Percentiles rank a stretch among this genome's conserved stretches.
Conservation (phyloP, 306 rosid species). For the Casuarina equisetifolia region DNA sequence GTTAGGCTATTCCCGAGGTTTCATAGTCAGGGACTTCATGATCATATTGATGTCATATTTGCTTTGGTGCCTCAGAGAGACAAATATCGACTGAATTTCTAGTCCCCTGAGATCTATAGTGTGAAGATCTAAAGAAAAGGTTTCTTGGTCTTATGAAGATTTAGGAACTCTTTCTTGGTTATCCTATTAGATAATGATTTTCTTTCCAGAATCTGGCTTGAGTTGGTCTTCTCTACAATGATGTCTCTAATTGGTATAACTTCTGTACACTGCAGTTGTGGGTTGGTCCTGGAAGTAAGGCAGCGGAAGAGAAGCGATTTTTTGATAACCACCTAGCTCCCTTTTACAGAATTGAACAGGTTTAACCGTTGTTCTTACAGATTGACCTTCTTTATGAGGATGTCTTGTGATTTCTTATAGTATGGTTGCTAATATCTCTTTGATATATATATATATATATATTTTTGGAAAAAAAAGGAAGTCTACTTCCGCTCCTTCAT, state of each 20-base stretch:
- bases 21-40: neutral
- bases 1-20: neutral
- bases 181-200: neutral
- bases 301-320: slow-evolving; percentile 85
- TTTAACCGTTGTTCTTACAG: slow-evolving; percentile 11
- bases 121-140: no score
- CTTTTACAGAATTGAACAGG: slow-evolving; percentile 97
- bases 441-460: no score
- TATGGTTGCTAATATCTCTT: slow-evolving; percentile 7
- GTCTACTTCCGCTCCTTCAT: no score
- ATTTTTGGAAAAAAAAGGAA: no score
- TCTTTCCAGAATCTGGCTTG: slow-evolving; percentile 15
- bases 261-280: slow-evolving; percentile 66
- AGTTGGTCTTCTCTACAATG: slow-evolving; percentile 16
- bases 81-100: neutral
- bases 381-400: slow-evolving; percentile 9
- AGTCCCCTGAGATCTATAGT: neutral
- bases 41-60: neutral
- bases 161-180: neutral
- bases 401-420: neutral
- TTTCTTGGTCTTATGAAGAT: neutral
- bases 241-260: slow-evolving; percentile 14
- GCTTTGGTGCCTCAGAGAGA: neutral
- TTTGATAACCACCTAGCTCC: slow-evolving; percentile 94
- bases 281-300: slow-evolving; percentile 94